Evolutionary conservation across 805 yeast species (phyloP), one percentile per base, ranked within the genome.

Genomic region (Helenozyma baotianmanensis): DNA sequence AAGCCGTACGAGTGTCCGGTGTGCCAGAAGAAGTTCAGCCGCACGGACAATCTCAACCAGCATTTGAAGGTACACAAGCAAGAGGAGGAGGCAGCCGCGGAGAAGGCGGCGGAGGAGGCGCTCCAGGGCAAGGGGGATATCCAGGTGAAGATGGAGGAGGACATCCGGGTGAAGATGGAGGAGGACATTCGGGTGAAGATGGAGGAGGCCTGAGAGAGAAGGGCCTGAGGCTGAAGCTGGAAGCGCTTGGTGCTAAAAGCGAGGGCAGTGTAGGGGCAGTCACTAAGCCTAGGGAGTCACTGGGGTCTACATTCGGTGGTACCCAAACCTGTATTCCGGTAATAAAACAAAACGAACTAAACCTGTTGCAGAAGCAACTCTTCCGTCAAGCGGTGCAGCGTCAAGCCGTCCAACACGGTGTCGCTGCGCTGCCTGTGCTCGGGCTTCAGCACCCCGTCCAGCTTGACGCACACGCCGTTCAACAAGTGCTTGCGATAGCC

Each of bases 401-500:
- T 45, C 30, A 43, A 30, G 8, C 46, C 42, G 25, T 45, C 50
- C 35, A 45, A 35, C 9, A 45, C 29, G 10, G 41, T 32, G 14
- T 40, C 47, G 15, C 30, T 32, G 27, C 25, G 29, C 10, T 9
- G 17, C 4, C 45, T 35, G 21, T 40, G 42, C 10, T 35, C 27
- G 1, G 46, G 43, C 29, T 45, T 45, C 17, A 31, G 14, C 9
- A 45, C 25, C 11, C 38, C 39, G 13, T 12, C 21, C 4, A 25
- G 10, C 16, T 36, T 28, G 23, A 23, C 31, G 12, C 49, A 45
- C 15, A 38, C 37, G 14, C 46, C 42, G 27, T 36, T 72, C 28
- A 76, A 67, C 43, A 86, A 68, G 53, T 90, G 98, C 40, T 90
- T 74, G 45, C 76, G 78, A 55, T 89, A 64, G 0, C 96, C 96